These are phyloP conservation scores for Lantana camara DNA, from an alignment of 257 asterid species.

Conservation along the genomic window DNA sequence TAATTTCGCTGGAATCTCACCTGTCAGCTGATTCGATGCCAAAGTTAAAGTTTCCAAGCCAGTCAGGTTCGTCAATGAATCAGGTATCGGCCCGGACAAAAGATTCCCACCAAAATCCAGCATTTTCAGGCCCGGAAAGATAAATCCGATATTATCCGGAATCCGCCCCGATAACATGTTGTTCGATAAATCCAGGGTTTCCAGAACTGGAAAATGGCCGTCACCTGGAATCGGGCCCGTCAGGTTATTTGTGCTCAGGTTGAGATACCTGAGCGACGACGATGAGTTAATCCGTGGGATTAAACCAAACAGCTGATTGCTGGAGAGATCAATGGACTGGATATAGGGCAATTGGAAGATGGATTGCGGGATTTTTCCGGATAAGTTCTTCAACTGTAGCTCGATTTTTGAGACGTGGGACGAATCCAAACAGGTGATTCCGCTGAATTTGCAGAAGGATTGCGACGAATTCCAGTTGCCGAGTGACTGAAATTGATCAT, in stretches of 20 bases:
- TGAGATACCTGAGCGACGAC: slow-evolving; percentile 52
- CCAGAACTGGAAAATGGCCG: slow-evolving; percentile 42
- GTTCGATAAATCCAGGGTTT: slow-evolving; percentile 70
- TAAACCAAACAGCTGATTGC: slow-evolving; percentile 62
- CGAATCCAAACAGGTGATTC: slow-evolving; percentile 61
- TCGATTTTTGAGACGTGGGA: slow-evolving; percentile 57
- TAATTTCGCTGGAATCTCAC: slow-evolving; percentile 56
- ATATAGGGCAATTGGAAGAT: slow-evolving; percentile 55
- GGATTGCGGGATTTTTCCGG: slow-evolving; percentile 54
- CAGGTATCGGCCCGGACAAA: slow-evolving; percentile 56
- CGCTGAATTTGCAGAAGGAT: slow-evolving; percentile 68
- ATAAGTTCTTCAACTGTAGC: slow-evolving; percentile 60
- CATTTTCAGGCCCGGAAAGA: slow-evolving; percentile 51
- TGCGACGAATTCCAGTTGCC: slow-evolving; percentile 62
- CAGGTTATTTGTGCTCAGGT: slow-evolving; percentile 73
- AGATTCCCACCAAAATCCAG: slow-evolving; percentile 83
- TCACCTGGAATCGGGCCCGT: slow-evolving; percentile 53
- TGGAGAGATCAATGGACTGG: slow-evolving; percentile 61
- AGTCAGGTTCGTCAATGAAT: slow-evolving; percentile 55
- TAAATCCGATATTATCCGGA: slow-evolving; percentile 50
- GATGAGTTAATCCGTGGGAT: slow-evolving; percentile 46
- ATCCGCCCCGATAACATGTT: slow-evolving; percentile 70
- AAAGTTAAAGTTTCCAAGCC: slow-evolving; percentile 58
- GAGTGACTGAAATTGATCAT: slow-evolving; percentile 49
- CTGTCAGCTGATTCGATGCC: slow-evolving; percentile 72